A percentile compares a stretch with the other conserved stretches of the same genome.
Evolutionary conservation across 805 yeast genomes (phyloP).

Genomic region (Candida nanaspora): DNA sequence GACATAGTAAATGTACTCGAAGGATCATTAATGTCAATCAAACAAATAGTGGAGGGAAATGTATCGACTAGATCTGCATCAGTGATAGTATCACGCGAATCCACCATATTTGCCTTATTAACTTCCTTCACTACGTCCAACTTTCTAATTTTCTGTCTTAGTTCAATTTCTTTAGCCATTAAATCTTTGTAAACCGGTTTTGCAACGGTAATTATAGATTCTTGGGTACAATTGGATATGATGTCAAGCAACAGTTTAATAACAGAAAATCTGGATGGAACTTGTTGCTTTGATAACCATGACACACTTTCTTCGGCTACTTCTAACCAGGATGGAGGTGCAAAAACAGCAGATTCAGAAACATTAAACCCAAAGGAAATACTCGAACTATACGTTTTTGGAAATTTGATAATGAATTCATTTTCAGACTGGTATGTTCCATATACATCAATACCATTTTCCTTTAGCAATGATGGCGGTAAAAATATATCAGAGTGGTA

Average conservation of each 20-base stretch:
- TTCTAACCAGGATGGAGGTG: conserved; percentile 49
- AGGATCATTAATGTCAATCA: conserved; percentile 16
- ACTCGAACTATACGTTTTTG: conserved; percentile 43
- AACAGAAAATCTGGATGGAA: conserved; percentile 47
- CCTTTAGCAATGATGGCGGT: conserved; percentile 40
- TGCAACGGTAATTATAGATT: conserved; percentile 27
- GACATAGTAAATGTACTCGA: conserved; percentile 26
- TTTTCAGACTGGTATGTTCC: conserved; percentile 54
- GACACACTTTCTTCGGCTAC: conserved; percentile 39
- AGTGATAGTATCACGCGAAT: conserved; percentile 25
- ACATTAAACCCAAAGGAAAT: conserved; percentile 50
- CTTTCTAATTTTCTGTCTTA: conserved; percentile 31
- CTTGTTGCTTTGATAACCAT: conserved; percentile 42
- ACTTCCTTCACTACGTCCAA: conserved; percentile 27
- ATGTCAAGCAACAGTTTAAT: conserved; percentile 41
- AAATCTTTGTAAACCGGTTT: conserved; percentile 26
- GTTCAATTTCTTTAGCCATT: conserved; percentile 34
- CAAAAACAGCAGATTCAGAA: conserved; percentile 51
- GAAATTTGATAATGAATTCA: conserved; percentile 51
- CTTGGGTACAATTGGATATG: conserved; percentile 34
- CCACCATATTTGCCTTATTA: conserved; percentile 2
- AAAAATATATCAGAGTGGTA: conserved; percentile 40
- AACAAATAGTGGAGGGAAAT: conserved; percentile 47
- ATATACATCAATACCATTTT: conserved; percentile 39
- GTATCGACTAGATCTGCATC: conserved; percentile 46